phyloP scores from a whole-genome alignment of 495 filamentous ascomycete genomes.

The Pyrenula massariospora region DNA sequence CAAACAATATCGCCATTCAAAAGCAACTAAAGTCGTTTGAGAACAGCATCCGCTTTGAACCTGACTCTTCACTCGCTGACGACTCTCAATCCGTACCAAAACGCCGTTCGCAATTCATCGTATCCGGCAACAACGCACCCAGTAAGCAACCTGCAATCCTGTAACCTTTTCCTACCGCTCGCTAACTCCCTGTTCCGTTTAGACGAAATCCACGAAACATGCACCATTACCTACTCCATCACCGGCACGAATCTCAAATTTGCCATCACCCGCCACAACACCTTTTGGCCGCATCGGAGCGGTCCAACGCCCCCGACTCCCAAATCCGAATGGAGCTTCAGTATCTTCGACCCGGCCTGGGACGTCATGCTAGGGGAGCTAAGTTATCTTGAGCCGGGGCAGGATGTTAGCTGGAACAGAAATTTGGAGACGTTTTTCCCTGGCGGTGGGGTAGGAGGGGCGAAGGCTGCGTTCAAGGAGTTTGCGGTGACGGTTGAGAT shows the following conservation, averaged over 20 bases:
- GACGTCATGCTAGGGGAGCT: constrained; percentile 25
- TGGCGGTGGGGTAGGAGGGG: constrained; percentile 3
- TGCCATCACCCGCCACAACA: background rate
- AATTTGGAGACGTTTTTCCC: constrained; percentile 36
- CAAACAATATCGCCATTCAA: constrained; percentile 28
- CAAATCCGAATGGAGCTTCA: constrained; percentile 26
- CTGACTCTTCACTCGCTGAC: too few relatives aligned
- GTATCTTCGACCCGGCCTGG: constrained; percentile 40
- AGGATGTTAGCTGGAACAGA: constrained; percentile 25
- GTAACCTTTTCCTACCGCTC: background rate
- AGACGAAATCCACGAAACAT: background rate
- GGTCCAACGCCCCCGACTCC: constrained; percentile 1
- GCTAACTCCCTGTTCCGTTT: background rate
- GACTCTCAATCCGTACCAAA: background rate
- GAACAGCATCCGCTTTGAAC: background rate
- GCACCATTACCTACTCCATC: background rate
- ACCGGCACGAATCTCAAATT: background rate
- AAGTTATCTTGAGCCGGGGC: constrained; percentile 16
- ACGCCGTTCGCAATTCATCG: background rate
- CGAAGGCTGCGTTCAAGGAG: constrained; percentile 17
- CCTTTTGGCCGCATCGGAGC: background rate
- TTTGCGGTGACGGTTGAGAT: constrained; percentile 21
- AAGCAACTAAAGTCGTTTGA: constrained; percentile 17
- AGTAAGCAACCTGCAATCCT: background rate
- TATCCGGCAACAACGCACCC: background rate